phyloP scores from a whole-genome alignment of 202 grass and related monocot species.

The Thinopyrum obtusiflorum region DNA sequence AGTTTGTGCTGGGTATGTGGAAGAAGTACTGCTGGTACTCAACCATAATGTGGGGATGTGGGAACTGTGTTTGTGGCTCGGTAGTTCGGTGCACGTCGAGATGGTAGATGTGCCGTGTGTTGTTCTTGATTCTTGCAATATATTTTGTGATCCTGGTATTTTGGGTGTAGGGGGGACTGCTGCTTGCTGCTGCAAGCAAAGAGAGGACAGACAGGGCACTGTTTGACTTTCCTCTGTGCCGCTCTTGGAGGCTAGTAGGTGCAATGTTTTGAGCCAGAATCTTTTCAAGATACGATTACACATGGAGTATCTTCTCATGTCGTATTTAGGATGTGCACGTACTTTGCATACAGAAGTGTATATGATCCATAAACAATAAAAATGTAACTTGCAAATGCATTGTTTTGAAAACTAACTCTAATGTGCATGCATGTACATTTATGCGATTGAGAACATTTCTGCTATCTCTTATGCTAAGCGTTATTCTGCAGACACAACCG shows the following conservation, averaged over 20 bases:
- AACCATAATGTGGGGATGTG: background rate
- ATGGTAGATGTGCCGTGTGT: background rate
- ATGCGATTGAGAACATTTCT: background rate
- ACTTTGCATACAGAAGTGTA: background rate
- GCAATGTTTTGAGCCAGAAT: constrained; percentile 9
- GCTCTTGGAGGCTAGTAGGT: background rate
- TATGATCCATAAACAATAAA: background rate
- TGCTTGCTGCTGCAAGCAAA: background rate
- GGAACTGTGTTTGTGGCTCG: constrained; percentile 26
- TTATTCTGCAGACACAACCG: background rate
- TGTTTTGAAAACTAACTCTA: background rate
- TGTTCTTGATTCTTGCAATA: constrained; percentile 11
- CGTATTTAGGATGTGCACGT: background rate
- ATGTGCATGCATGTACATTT: background rate
- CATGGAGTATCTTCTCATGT: background rate
- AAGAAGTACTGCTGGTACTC: background rate
- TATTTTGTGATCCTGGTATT: constrained; percentile 7
- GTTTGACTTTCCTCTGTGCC: constrained; percentile 41
- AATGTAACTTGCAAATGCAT: background rate
- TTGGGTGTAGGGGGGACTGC: constrained; percentile 2
- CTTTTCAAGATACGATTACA: background rate
- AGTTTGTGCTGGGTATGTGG: background rate
- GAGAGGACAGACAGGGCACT: background rate
- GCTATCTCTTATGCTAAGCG: background rate
- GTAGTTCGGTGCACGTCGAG: constrained; percentile 43